Evolutionary conservation across 495 filamentous ascomycete species (phyloP).

Genomic region (Talaromyces trachyspermus): DNA sequence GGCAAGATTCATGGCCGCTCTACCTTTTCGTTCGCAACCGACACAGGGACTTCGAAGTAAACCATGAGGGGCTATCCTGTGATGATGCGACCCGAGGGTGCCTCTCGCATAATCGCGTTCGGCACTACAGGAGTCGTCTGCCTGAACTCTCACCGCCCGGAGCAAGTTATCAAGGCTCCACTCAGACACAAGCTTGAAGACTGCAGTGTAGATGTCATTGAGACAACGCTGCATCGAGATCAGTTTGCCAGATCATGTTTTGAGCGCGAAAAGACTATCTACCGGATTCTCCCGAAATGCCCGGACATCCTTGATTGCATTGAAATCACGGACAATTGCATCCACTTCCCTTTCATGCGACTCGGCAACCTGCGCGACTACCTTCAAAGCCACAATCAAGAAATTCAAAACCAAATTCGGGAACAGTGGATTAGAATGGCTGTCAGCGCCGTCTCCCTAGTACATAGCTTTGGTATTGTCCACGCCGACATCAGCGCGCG

Average conservation of each 20-base stretch:
- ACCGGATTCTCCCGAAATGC: neutral
- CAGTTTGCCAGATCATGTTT: slow-evolving; percentile 1
- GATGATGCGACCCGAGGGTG: slow-evolving; percentile 3
- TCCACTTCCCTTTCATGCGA: slow-evolving; percentile 9
- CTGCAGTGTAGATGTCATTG: slow-evolving; percentile 9
- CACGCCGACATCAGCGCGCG: slow-evolving; percentile 24
- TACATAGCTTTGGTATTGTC: slow-evolving; percentile 18
- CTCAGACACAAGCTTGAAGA: slow-evolving; percentile 8
- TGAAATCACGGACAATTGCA: slow-evolving; percentile 9
- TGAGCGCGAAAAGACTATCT: neutral
- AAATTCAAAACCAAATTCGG: slow-evolving; percentile 10
- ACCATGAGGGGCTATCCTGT: slow-evolving; percentile 4
- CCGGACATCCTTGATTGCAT: slow-evolving; percentile 15
- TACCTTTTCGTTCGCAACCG: too few species aligned
- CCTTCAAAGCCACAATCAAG: slow-evolving; percentile 3
- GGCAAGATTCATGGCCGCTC: too few species aligned
- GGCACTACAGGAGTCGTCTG: slow-evolving; percentile 8
- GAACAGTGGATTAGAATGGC: slow-evolving; percentile 20
- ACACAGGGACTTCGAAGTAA: too few species aligned
- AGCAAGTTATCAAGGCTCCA: slow-evolving; percentile 8
- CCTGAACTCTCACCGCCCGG: neutral
- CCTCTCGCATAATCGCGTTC: slow-evolving; percentile 1
- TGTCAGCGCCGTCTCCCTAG: slow-evolving; percentile 15
- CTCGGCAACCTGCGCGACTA: slow-evolving; percentile 13
- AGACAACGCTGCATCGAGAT: slow-evolving; percentile 2